These are phyloP conservation scores for Smittium mucronatum DNA, from an alignment of 371 early-diverging fungal species.

Conservation along the genomic window DNA sequence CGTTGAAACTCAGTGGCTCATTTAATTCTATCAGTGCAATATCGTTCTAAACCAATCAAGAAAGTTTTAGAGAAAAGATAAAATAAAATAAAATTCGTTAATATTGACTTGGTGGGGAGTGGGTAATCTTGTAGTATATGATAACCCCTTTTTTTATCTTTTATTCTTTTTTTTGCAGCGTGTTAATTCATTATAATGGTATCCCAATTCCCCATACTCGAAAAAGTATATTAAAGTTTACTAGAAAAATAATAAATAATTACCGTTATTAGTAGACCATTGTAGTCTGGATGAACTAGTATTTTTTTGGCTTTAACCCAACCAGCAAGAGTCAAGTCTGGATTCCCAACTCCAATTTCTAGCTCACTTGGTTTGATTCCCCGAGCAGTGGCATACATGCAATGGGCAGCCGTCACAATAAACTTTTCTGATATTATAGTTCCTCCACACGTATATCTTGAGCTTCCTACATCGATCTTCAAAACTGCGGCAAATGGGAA, in stretches of 20 bases:
- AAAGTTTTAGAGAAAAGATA: slow-evolving; percentile 2
- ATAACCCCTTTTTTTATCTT: too few species aligned
- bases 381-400: slow-evolving; percentile 12
- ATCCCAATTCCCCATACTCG: too few species aligned
- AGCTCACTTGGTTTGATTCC: slow-evolving; percentile 6
- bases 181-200: too few species aligned
- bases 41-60: slow-evolving; percentile 17
- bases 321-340: slow-evolving; percentile 12
- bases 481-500: slow-evolving; percentile 3
- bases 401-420: slow-evolving; percentile 31
- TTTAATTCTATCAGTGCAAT: slow-evolving; percentile 22
- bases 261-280: background rate
- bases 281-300: slow-evolving; percentile 21
- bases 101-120: too few species aligned
- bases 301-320: slow-evolving; percentile 12
- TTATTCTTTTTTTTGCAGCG: too few species aligned
- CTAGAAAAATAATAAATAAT: too few species aligned
- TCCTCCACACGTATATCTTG: slow-evolving; percentile 20
- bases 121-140: too few species aligned
- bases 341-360: slow-evolving; percentile 19
- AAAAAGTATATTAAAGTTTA: too few species aligned
- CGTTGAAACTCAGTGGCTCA: slow-evolving; percentile 12
- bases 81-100: background rate
- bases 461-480: background rate
- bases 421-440: slow-evolving; percentile 20